A percentile compares a stretch with the other conserved stretches of the same genome.
Conservation (phyloP, 768 basidiomycete genomes). For the Wakefieldia striispora region DNA sequence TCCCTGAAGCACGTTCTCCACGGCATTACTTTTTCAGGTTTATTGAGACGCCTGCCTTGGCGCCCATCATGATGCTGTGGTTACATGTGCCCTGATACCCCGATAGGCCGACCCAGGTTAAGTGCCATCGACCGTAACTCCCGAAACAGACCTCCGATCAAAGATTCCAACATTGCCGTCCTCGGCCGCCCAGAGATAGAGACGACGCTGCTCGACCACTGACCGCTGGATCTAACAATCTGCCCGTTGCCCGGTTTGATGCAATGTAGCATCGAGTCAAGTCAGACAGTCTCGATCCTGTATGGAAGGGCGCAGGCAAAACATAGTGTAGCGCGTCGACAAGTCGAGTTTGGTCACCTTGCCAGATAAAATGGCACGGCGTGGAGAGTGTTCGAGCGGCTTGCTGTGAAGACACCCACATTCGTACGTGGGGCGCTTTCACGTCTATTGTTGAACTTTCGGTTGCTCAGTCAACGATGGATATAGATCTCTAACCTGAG, state of each 20-base stretch:
- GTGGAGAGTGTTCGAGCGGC: constrained; percentile 29
- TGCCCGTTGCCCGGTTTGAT: constrained; percentile 31
- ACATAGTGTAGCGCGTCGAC: constrained; percentile 53
- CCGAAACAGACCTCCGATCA: constrained; percentile 45
- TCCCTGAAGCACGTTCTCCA: background rate
- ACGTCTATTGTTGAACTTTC: background rate
- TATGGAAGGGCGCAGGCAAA: constrained; percentile 50
- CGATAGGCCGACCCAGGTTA: background rate
- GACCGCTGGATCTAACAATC: background rate
- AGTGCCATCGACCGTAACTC: background rate
- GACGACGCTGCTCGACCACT: background rate
- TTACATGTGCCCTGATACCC: constrained; percentile 15
- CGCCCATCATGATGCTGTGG: constrained; percentile 12
- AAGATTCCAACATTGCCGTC: constrained; percentile 61
- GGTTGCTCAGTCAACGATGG: background rate
- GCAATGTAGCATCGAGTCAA: constrained; percentile 49
- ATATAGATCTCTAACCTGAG: constrained; percentile 62
- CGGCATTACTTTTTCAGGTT: background rate
- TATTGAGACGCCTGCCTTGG: background rate
- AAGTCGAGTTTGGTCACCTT: constrained; percentile 46
- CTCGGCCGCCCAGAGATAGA: constrained; percentile 57
- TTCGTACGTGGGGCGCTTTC: constrained; percentile 45
- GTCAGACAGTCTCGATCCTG: constrained; percentile 44
- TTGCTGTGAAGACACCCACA: constrained; percentile 66
- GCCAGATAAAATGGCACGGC: constrained; percentile 4